Evolutionary conservation across 1,284 basidiomycete genomes (phyloP), one percentile per base, ranked within the genome.

Genomic region (Mycena citricolor): DNA sequence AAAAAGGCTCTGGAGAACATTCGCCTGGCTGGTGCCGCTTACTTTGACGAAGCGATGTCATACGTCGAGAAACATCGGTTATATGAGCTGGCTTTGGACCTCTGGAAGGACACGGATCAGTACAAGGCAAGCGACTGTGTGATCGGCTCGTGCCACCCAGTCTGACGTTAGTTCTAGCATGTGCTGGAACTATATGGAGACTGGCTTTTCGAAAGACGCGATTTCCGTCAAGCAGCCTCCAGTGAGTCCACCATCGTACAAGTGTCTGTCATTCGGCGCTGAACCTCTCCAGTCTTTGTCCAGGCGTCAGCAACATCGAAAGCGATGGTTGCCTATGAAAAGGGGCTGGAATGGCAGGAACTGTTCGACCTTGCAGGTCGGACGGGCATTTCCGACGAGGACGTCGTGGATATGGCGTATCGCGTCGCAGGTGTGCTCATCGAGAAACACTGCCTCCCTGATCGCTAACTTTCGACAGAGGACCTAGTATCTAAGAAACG

Each of bases 331-430:
- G 83, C 93, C 0, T 83, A 91, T 56, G 91, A 95, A 62, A 86
- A 84, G 46, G 87, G 88, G 1, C 70, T 93, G 20, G 80, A 88
- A 32, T 97, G 94, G 94, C 82, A 87, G 56, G 90, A 94, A 55
- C 70, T 94, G 0, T 95, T 97, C 61, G 81, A 87, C n/a, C 67
- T 95, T 14, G 87, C 87, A 1, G 55, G 77, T 52, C 67, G 69
- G 53, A 63, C 69, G 55, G 55, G 68, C 11, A 50, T 72, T 12
- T 44, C 69, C 0, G 62, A 67, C 12, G 79, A 83, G 11, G 79
- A 83, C 22, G 58, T 91, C 12, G 62, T 69, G 14, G 75, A 75
- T 2, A 80, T 82, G 60, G 86, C 79, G 10, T 83, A 86, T 62
- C 79, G 89, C 23, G 70, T 93, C 7, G 81, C 88, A 38, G 89